Evolutionary conservation across 2,329 filamentous ascomycete genomes (phyloP).

Genomic region (Colletotrichum liriopes): DNA sequence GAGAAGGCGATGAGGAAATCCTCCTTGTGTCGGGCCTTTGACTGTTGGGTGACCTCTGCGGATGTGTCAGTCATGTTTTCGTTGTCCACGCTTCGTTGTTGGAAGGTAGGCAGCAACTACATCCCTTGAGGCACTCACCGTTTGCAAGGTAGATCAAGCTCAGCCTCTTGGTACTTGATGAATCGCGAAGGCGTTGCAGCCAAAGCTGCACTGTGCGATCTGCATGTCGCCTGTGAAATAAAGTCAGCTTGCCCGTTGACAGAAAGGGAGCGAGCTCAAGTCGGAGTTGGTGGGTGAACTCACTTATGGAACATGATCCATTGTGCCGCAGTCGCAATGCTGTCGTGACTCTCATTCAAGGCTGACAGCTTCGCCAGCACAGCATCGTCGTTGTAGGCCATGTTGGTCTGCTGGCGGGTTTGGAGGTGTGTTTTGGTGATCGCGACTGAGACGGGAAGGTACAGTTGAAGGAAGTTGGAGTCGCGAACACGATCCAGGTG

Average conservation of each 20-base stretch:
- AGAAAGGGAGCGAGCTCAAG: constrained; percentile 25
- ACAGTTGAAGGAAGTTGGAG: neutral
- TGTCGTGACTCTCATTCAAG: constrained; percentile 97
- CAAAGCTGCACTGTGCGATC: constrained; percentile 93
- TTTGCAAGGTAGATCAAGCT: constrained; percentile 97
- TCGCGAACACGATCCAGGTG: constrained; percentile 7
- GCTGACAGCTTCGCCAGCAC: constrained; percentile 95
- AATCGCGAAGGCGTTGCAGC: constrained; percentile 91
- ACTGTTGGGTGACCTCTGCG: constrained; percentile 96
- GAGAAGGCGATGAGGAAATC: constrained; percentile 95
- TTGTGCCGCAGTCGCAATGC: constrained; percentile 95
- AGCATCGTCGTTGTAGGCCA: constrained; percentile 97
- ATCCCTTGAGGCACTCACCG: constrained; percentile 67
- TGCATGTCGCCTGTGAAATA: constrained; percentile 82
- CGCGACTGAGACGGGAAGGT: constrained; percentile 9
- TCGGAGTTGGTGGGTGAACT: neutral
- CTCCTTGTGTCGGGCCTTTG: constrained; percentile 90
- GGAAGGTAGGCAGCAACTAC: neutral
- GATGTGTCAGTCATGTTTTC: constrained; percentile 8
- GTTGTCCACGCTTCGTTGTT: neutral
- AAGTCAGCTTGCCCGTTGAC: constrained; percentile 25
- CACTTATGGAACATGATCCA: constrained; percentile 97
- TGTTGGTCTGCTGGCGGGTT: constrained; percentile 53
- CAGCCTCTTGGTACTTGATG: constrained; percentile 86
- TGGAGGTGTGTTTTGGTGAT: neutral